A percentile compares a stretch with the other conserved stretches of the same genome.
These are phyloP conservation scores for Rubia peregrina DNA, from an alignment of 305 asterid genomes.

Conservation along the genomic window DNA sequence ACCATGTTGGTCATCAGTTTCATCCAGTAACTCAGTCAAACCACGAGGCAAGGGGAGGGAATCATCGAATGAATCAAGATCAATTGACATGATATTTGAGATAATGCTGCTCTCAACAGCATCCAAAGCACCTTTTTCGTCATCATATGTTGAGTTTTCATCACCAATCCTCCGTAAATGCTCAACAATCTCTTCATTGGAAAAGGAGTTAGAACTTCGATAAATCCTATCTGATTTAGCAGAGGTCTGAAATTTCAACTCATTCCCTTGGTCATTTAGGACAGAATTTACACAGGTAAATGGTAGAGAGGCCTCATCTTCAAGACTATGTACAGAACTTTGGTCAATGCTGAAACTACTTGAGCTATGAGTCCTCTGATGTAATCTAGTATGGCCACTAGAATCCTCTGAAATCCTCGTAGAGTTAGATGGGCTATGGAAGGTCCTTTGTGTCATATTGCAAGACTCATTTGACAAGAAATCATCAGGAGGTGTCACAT, in stretches of 20 bases:
- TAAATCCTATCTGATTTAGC: conserved; percentile 79
- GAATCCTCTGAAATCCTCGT: conserved; percentile 39
- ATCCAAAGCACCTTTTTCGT: conserved; percentile 44
- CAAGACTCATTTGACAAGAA: conserved; percentile 36
- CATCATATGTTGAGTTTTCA: conserved; percentile 40
- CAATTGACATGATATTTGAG: conserved; percentile 78
- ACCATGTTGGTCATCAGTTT: conserved; percentile 45
- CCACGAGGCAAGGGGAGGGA: conserved; percentile 43
- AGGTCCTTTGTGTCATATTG: conserved; percentile 32
- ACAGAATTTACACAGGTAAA: conserved; percentile 50
- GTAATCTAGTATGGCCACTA: conserved; percentile 31
- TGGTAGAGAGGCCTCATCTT: conserved; percentile 55
- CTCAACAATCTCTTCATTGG: conserved; percentile 93
- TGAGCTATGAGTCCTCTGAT: conserved; percentile 33
- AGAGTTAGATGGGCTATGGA: conserved; percentile 36
- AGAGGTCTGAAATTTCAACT: conserved; percentile 66
- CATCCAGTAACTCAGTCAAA: conserved; percentile 44
- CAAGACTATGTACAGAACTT: conserved; percentile 44
- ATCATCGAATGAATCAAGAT: conserved; percentile 68
- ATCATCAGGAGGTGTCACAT: conserved; percentile 28
- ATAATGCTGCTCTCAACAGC: conserved; percentile 68
- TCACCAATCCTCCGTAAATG: conserved; percentile 79
- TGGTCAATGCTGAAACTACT: conserved; percentile 36
- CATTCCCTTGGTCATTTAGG: conserved; percentile 54
- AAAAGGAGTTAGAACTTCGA: conserved; percentile 73